Evolutionary conservation across 1,284 basidiomycete genomes (phyloP).

Genomic region (Porogramme epimiltina): DNA sequence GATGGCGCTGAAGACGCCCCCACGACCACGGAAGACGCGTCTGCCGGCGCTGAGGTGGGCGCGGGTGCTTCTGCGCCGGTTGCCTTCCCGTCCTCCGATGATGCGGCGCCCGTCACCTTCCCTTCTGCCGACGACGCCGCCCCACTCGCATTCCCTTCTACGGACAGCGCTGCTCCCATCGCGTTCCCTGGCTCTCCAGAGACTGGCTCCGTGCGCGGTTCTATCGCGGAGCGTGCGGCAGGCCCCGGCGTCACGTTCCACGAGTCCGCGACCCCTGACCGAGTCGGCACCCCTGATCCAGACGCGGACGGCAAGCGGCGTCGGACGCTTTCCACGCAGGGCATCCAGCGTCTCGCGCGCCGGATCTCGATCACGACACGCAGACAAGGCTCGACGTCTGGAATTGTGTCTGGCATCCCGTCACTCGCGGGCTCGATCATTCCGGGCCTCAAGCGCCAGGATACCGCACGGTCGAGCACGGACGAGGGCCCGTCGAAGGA

Average conservation of each 20-base stretch:
- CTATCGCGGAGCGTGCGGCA: conserved; percentile 26
- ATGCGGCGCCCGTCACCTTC: conserved; percentile 31
- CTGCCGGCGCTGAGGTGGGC: conserved; percentile 1
- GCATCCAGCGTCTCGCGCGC: conserved; percentile 77
- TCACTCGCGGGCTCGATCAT: conserved; percentile 43
- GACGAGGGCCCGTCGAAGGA: conserved; percentile 26
- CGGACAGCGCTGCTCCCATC: conserved; percentile 32
- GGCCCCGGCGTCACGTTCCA: conserved; percentile 43
- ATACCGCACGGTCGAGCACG: conserved; percentile 26
- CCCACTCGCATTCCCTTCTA: conserved; percentile 30
- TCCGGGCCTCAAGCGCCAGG: conserved; percentile 32
- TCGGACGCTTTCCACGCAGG: conserved; percentile 73
- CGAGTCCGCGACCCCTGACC: conserved; percentile 34
- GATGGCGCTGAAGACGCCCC: conserved; percentile 17
- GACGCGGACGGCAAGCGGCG: conserved; percentile 75
- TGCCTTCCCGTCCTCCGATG: conserved; percentile 31
- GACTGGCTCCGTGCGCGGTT: conserved; percentile 31
- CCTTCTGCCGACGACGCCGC: conserved; percentile 22
- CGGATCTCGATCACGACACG: conserved; percentile 68
- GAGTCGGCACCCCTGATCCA: conserved; percentile 64
- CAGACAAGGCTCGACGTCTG: conserved; percentile 52
- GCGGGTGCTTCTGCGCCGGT: conserved; percentile 18
- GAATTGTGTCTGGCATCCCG: conserved; percentile 24
- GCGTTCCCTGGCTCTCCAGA: conserved; percentile 40
- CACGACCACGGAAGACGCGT: conserved; percentile 15